Conservation (phyloP, 805 yeast genomes). For the Candida ipomoeae region DNA sequence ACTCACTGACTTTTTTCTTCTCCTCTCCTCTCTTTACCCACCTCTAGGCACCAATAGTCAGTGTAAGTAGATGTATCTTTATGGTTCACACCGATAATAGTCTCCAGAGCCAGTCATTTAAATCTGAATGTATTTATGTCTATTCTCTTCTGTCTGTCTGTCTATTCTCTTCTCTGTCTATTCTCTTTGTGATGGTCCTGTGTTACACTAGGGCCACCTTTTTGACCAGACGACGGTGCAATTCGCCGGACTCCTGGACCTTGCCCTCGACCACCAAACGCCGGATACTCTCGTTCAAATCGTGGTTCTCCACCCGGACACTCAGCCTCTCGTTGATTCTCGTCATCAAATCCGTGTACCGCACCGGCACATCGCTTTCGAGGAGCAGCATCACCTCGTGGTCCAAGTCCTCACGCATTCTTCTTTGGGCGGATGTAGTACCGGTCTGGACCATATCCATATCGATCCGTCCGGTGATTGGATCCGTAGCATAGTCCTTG, state of each 20-base stretch:
- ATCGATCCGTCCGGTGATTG: constrained; percentile 92
- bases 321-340: constrained; percentile 64
- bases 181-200: too few species aligned
- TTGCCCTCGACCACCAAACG: constrained; percentile 69
- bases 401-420: constrained; percentile 66
- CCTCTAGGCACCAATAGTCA: too few species aligned
- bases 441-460: constrained; percentile 98
- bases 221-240: constrained; percentile 57
- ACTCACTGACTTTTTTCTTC: too few species aligned
- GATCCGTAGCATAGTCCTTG: constrained; percentile 97
- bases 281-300: constrained; percentile 62
- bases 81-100: too few species aligned
- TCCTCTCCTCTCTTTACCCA: too few species aligned
- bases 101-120: neutral
- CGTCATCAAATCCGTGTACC: constrained; percentile 55
- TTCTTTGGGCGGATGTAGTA: constrained; percentile 81
- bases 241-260: constrained; percentile 66
- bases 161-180: too few species aligned
- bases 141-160: too few species aligned
- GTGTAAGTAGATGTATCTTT: too few species aligned
- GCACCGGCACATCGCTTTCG: constrained; percentile 46
- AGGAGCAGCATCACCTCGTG: constrained; percentile 56
- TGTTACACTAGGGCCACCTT: constrained; percentile 19
- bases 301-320: constrained; percentile 63
- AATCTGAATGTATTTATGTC: neutral